Percentiles rank a stretch among this genome's conserved stretches.
phyloP scores from a whole-genome alignment of 169 alveolate species.

The Plasmodium billcollinsi region DNA sequence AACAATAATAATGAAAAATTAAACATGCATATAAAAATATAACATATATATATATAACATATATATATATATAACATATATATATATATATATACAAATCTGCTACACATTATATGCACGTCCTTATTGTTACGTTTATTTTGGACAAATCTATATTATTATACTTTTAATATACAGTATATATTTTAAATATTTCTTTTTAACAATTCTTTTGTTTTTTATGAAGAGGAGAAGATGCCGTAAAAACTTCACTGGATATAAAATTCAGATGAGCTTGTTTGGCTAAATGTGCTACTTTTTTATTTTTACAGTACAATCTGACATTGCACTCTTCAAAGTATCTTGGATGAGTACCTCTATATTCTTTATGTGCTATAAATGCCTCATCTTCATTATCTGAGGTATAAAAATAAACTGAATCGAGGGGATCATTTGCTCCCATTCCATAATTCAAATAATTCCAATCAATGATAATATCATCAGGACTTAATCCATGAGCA shows the following conservation, averaged over 20 bases:
- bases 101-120: too few relatives aligned
- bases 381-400: conserved; percentile 74
- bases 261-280: conserved; percentile 63
- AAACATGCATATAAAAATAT: too few relatives aligned
- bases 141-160: too few relatives aligned
- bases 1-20: too few relatives aligned
- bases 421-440: conserved; percentile 69
- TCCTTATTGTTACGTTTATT: too few relatives aligned
- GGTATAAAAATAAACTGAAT: conserved; percentile 64
- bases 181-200: not conserved
- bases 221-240: conserved; percentile 33
- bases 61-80: too few relatives aligned
- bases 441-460: conserved; percentile 72
- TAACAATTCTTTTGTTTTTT: conserved; percentile 10
- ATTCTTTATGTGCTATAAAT: conserved; percentile 63
- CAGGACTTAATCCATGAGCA: conserved; percentile 69
- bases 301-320: conserved; percentile 65
- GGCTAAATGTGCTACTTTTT: conserved; percentile 71
- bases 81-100: too few relatives aligned
- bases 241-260: conserved; percentile 52
- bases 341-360: conserved; percentile 67
- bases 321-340: conserved; percentile 74
- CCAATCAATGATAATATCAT: conserved; percentile 73
- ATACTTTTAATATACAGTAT: too few relatives aligned
- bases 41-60: too few relatives aligned